These are phyloP conservation scores for Phytophthora pini DNA, from an alignment of 352 stramenopile genomes.

Conservation along the genomic window DNA sequence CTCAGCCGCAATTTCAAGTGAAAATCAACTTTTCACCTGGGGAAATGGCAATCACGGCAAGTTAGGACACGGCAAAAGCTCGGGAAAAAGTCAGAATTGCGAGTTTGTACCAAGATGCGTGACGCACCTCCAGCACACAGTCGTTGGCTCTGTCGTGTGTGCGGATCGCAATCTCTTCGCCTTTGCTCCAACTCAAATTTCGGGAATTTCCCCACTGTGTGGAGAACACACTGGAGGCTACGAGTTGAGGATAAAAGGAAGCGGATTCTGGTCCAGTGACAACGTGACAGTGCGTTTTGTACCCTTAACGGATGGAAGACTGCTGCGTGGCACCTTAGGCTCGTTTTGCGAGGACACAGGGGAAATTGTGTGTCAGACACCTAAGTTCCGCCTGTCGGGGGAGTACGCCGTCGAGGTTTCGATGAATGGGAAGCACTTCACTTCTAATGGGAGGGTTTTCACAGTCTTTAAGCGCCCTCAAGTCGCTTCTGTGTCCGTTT, in stretches of 20 bases:
- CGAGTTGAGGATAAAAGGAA: constrained; percentile 64
- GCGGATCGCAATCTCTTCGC: constrained; percentile 52
- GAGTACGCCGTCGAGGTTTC: constrained; percentile 77
- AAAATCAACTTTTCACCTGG: constrained; percentile 63
- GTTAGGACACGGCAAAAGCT: constrained; percentile 42
- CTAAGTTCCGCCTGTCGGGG: constrained; percentile 66
- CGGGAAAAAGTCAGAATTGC: constrained; percentile 3
- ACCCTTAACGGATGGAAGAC: constrained; percentile 56
- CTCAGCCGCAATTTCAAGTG: constrained; percentile 52
- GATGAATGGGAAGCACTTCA: constrained; percentile 86
- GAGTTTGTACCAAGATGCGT: constrained; percentile 51
- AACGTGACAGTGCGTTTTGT: constrained; percentile 84
- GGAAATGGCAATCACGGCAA: constrained; percentile 60
- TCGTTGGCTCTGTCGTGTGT: constrained; percentile 60
- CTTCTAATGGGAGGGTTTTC: constrained; percentile 59
- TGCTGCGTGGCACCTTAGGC: constrained; percentile 58
- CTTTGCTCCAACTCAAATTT: constrained; percentile 69
- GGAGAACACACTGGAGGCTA: constrained; percentile 67
- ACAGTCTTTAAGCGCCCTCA: constrained; percentile 57
- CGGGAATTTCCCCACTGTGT: constrained; percentile 48
- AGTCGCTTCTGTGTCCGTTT: constrained; percentile 47
- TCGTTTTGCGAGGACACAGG: constrained; percentile 41
- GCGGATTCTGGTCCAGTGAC: constrained; percentile 81
- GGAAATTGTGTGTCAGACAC: constrained; percentile 70
- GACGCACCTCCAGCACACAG: constrained; percentile 39